Conservation (phyloP, 768 basidiomycete genomes). For the Mycena metata region DNA sequence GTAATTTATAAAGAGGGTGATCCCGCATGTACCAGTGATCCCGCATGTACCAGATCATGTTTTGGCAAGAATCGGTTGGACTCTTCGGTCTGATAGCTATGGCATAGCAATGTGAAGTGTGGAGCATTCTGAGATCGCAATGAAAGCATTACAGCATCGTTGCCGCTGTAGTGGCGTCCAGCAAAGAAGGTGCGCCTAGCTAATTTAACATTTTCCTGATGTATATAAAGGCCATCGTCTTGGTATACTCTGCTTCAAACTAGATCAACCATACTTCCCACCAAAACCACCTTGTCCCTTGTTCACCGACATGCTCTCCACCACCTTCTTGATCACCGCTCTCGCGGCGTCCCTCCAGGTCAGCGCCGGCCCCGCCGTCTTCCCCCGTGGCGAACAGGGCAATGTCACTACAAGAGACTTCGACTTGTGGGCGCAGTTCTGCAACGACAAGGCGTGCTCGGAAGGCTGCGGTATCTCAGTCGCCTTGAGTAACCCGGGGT, state of each 20-base stretch:
- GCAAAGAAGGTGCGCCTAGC: constrained; percentile 3
- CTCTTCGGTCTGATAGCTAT: constrained; percentile 11
- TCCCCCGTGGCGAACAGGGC: constrained; percentile 14
- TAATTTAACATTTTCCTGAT: constrained; percentile 9
- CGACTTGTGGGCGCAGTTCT: constrained; percentile 25
- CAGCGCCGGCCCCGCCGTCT: constrained; percentile 18
- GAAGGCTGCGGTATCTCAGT: constrained; percentile 16
- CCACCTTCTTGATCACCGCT: constrained; percentile 22
- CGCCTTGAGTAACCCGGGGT: constrained; percentile 16
- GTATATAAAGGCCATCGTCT: constrained; percentile 16
- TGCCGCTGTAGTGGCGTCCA: constrained; percentile 15
- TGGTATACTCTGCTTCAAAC: constrained; percentile 9
- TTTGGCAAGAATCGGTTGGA: constrained; percentile 12
- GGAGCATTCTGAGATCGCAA: constrained; percentile 8
- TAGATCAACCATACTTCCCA: constrained; percentile 14
- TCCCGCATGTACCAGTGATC: too few relatives aligned
- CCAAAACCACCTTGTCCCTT: not conserved
- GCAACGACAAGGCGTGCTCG: constrained; percentile 23
- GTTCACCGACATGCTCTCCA: constrained; percentile 13
- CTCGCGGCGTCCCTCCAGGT: constrained; percentile 17
- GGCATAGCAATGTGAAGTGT: constrained; percentile 11
- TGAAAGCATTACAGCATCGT: constrained; percentile 6
- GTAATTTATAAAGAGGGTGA: too few relatives aligned
- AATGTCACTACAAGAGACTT: constrained; percentile 18
- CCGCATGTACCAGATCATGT: constrained; percentile 12